Evolutionary conservation across 2,329 filamentous ascomycete species (phyloP), one percentile per base, ranked within the genome.

Genomic region (Aspergillus sp.): DNA sequence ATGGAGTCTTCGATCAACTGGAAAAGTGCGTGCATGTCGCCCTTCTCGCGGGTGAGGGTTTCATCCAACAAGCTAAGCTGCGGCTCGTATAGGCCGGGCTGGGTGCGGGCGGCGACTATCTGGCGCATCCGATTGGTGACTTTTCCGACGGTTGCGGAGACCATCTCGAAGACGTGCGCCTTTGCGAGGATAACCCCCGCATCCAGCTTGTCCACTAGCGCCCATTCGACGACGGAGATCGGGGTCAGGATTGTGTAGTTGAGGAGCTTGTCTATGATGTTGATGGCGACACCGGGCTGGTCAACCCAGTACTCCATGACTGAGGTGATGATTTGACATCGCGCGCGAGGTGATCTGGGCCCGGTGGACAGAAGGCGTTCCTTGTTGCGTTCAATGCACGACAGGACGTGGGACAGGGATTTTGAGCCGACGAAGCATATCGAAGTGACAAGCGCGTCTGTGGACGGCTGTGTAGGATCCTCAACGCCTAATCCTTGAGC

Each of bases 201-300:
- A 13, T 74, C 64, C 33, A 78, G 62, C 40, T 69, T 68, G 40
- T 85, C 77, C 19, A 77, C 69, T 8, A 98, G 70, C 1, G 85
- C 85, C 91, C 91, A 98, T 51, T 93, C 80, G 29, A 95, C 74
- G 16, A 98, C 86, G 11, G 80, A 80, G 36, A 78, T 68, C 0
- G 91, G 91, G 6, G 82, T 86, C 22, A 98, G 71, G 48, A 98
- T 94, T 10, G 84, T 88, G 65, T 95, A 98, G 64, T 96, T 98
- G 47, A 98, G 79, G 4, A 98, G 74, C 62, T 96, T 96, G 67
- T 96, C 89, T 37, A 96, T 74, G 48, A 98, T 93, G 47, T 83
- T 84, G 45, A 96, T 76, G 3, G 86, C 91, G 26, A 93, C 80
- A 38, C 91, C 91, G 0, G 89, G 86, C 50, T 98, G 89, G 19